phyloP scores from a whole-genome alignment of 2,329 filamentous ascomycete species.

The Ophiostoma tasmaniense region DNA sequence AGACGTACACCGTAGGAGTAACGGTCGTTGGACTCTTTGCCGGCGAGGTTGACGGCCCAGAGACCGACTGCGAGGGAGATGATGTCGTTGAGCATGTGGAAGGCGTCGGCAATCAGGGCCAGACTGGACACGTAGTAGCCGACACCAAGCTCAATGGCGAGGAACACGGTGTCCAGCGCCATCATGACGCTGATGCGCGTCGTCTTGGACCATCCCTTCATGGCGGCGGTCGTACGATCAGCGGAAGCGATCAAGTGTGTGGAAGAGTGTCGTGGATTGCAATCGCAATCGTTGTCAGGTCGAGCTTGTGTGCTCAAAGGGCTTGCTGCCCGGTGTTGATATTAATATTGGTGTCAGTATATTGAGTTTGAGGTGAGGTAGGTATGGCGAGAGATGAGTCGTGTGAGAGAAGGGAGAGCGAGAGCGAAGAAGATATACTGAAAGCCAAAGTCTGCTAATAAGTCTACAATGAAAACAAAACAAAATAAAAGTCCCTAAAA shows the following conservation, averaged over 20 bases:
- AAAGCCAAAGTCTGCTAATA: not conserved
- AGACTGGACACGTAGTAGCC: slow-evolving; percentile 86
- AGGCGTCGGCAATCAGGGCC: slow-evolving; percentile 90
- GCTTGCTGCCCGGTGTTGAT: not conserved
- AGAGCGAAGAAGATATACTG: not conserved
- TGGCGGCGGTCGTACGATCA: slow-evolving; percentile 9
- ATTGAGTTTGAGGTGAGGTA: not conserved
- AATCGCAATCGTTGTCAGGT: not conserved
- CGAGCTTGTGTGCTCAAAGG: not conserved
- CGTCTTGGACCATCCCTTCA: slow-evolving; percentile 74
- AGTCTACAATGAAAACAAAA: too few relatives aligned
- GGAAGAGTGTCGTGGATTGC: not conserved
- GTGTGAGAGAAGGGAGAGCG: not conserved
- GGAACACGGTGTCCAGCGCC: slow-evolving; percentile 81
- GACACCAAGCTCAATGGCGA: slow-evolving; percentile 76
- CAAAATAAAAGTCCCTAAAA: not conserved
- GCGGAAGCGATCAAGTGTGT: not conserved
- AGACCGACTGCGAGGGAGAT: slow-evolving; percentile 85
- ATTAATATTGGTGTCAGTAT: not conserved
- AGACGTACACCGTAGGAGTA: slow-evolving; percentile 85
- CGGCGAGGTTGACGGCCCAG: slow-evolving; percentile 89
- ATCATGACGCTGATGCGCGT: slow-evolving; percentile 89
- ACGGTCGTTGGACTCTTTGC: slow-evolving; percentile 75
- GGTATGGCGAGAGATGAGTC: not conserved
- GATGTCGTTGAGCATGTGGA: slow-evolving; percentile 99